Evolutionary conservation across 352 stramenopile species (phyloP).

Genomic region (Globisporangium irregulare): DNA sequence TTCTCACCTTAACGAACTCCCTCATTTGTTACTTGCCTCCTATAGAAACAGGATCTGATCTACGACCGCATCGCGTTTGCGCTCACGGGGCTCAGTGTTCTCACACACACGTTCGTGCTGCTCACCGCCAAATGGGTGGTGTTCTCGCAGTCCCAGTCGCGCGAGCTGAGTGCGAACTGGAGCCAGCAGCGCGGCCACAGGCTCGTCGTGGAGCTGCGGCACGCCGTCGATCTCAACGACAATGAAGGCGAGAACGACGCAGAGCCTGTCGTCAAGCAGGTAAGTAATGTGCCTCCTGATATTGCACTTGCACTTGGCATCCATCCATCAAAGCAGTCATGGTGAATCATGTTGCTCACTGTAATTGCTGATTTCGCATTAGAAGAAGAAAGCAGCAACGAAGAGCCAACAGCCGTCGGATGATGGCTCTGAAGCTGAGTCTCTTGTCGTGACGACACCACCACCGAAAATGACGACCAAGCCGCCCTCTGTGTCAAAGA

Average conservation of each 20-base stretch:
- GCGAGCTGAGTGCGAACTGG: neutral
- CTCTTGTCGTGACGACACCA: neutral
- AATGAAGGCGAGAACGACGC: neutral
- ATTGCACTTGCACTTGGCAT: neutral
- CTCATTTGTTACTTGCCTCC: neutral
- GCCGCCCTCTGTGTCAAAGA: neutral
- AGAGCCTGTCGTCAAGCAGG: neutral
- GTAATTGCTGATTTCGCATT: neutral
- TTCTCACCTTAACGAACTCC: neutral
- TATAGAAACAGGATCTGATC: slow-evolving; percentile 24
- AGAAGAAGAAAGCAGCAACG: slow-evolving; percentile 7
- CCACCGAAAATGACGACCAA: neutral
- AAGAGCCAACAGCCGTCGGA: neutral
- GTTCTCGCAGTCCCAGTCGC: slow-evolving; percentile 9
- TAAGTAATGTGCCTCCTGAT: neutral
- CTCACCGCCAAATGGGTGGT: slow-evolving; percentile 25
- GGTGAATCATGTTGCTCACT: neutral
- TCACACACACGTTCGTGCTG: slow-evolving; percentile 33
- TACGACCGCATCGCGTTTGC: slow-evolving; percentile 34
- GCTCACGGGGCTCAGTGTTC: slow-evolving; percentile 27
- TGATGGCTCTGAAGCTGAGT: neutral
- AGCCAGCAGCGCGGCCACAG: slow-evolving; percentile 5
- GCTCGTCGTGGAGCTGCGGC: slow-evolving; percentile 12
- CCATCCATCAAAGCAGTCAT: neutral
- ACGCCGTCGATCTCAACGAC: neutral